phyloP scores from a whole-genome alignment of 306 rosid genomes.

The Fragaria iinumae region DNA sequence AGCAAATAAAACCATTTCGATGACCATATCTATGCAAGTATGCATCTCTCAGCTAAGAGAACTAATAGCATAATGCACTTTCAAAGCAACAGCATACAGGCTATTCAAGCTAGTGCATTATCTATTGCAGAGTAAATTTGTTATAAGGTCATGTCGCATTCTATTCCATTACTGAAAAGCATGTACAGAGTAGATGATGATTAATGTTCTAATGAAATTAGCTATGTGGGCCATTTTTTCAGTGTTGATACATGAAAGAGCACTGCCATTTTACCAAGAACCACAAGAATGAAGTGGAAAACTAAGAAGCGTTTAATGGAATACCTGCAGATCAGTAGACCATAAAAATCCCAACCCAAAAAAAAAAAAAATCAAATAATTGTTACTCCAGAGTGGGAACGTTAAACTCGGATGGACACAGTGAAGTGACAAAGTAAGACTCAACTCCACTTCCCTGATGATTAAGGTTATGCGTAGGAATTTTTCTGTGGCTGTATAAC shows the following conservation, averaged over 20 bases:
- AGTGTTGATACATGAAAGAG: neutral
- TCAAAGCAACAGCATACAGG: neutral
- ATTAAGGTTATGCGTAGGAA: neutral
- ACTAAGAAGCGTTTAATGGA: neutral
- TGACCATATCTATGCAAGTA: neutral
- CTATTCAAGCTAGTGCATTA: neutral
- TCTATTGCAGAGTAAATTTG: neutral
- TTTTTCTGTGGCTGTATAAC: neutral
- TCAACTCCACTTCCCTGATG: neutral
- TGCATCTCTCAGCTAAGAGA: neutral
- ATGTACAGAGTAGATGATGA: too few species aligned
- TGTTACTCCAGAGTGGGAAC: neutral
- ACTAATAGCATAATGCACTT: neutral
- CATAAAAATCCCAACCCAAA: neutral
- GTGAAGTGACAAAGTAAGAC: neutral
- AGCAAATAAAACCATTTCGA: neutral
- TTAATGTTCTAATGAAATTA: neutral
- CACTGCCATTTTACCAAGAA: neutral
- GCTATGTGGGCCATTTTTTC: neutral
- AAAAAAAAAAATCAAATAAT: neutral
- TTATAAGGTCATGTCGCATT: neutral
- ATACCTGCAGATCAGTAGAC: neutral
- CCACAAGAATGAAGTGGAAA: constrained; percentile 1
- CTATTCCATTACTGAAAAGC: neutral
- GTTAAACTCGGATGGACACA: neutral